Base-by-base conservation (phyloP, 352 stramenopile genomes). In the Blastocystis sp. region DNA sequence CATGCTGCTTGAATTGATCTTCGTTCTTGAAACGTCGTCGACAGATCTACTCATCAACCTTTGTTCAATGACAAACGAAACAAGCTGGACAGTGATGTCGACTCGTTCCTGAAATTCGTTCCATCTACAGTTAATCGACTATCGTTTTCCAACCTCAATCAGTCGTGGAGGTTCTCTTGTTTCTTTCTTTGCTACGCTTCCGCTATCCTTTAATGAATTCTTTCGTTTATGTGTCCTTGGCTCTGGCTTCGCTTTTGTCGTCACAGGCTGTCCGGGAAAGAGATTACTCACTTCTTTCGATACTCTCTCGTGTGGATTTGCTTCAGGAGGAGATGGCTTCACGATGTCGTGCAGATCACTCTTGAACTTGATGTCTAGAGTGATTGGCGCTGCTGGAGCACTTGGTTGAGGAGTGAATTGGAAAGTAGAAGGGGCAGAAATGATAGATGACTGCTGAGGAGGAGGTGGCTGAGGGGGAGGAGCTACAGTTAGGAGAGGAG, bases 21-120 rank as follows among this genome's bases (percentile, higher is more conserved):
- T 85, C 73, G 56, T 66, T 34, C 9, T 39, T 9, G 73, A 85
- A 85, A 8, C 55, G 73, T 66, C 73, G 13, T 2, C 73, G 24
- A 43, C 73, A 85, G 20, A 85, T 85, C 73, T 85, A 85, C 34
- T 4, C 7, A 53, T 66, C 20, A 43, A 16, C 9, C 20, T 2
- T 3, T n/a, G 18, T 6, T 18, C 34, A 30, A 26, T 26, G 2
- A 3, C 41, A 34, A 34, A 85, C 73, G 73, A 68, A 85, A 45
- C 73, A 85, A 3, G 53, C 73, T 24, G 73, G 73, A 54, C 30
- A 47, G 18, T 41, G 13, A 30, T 66, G 54, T 64, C 73, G 45
- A 1, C 43, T 85, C 20, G 30, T n/a, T 24, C 73, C 73, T 5
- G 50, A 41, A 55, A 85, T 85, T 16, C 73, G 54, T 45, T 68